Conservation (phyloP, 2,329 filamentous ascomycete species). For the Bretziella fagacearum region DNA sequence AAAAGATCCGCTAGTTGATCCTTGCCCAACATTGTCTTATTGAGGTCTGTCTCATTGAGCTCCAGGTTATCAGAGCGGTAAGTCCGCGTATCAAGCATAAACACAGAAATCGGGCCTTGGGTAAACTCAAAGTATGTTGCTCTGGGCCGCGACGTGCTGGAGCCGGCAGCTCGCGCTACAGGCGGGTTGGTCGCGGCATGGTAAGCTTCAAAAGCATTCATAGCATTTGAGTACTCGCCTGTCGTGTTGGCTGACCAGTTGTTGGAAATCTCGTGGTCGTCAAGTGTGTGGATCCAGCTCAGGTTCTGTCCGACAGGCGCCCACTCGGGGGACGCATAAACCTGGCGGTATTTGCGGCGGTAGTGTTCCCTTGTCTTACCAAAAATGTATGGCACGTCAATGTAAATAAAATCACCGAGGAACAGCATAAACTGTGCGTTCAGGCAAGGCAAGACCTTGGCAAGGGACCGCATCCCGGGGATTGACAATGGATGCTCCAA, state of each 20-base stretch:
- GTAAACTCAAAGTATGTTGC: conserved; percentile 80
- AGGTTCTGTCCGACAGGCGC: conserved; percentile 53
- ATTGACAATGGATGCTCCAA: conserved; percentile 70
- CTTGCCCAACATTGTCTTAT: conserved; percentile 75
- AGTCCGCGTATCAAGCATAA: conserved; percentile 80
- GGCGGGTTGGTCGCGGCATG: conserved; percentile 77
- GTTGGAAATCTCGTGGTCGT: conserved; percentile 92
- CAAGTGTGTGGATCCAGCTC: conserved; percentile 95
- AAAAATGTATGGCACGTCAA: conserved; percentile 71
- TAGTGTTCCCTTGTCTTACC: conserved; percentile 60
- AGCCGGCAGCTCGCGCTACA: conserved; percentile 33
- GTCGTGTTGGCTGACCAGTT: conserved; percentile 78
- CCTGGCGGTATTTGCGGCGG: conserved; percentile 77
- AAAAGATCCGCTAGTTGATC: conserved; percentile 68
- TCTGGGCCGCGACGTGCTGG: conserved; percentile 26
- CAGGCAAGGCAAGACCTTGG: conserved; percentile 52
- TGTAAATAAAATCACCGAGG: conserved; percentile 76
- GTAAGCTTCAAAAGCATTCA: conserved; percentile 75
- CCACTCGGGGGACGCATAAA: conserved; percentile 96
- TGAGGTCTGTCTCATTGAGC: conserved; percentile 36
- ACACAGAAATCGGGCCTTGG: conserved; percentile 83
- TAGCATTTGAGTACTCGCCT: conserved; percentile 60
- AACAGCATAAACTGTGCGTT: conserved; percentile 67
- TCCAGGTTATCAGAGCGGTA: conserved; percentile 56
- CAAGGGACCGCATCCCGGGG: conserved; percentile 61